Base-by-base conservation (phyloP, 2,329 filamentous ascomycete species). In the Lithohypha guttulata region DNA sequence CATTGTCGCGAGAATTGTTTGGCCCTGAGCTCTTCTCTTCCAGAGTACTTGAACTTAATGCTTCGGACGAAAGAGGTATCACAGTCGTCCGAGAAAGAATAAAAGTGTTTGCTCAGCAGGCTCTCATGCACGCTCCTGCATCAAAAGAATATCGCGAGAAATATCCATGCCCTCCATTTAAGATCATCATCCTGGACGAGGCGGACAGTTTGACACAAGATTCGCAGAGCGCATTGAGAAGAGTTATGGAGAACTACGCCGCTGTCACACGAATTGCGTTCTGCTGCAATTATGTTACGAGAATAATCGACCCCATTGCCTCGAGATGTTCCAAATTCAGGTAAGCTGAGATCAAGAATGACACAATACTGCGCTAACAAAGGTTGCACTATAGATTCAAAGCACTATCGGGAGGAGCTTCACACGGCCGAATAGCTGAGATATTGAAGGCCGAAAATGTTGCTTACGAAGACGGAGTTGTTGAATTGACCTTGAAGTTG, bases 141-240 rank as follows among this genome's bases (percentile, higher is more conserved):
- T 43, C 39, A 6, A 46, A 47, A 17, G 63, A 69, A 34, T 78
- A 78, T 50, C 57, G 68, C 31, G 68, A 71, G 44, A 44, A 45
- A 21, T 95, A 93, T 55, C 87, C 91, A 0, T 96, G 89, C 58
- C 91, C 91, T 15, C 91, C 91, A 0, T 98, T 95, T 70, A 99
- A 98, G 67, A 94, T 99, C 58, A 89, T 98, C 57, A 85, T 99
- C 45, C 77, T 99, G 43, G 91, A 98, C 62, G 91, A 52, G 66
- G 91, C 91, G 51, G 91, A 99, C 60, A 91, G 82, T 51, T 96
- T 99, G 89, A 98, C 91, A 26, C 89, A 96, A 61, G 93, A 98
- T 63, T 91, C 91, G 9, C 91, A 98, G 66, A 84, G 79, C 44
- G 91, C 93, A 4, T 69, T 98, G 42, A 74, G 91, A 49, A 75